Conservation (phyloP, 1,284 basidiomycete genomes). For the Ustilago hordei region DNA sequence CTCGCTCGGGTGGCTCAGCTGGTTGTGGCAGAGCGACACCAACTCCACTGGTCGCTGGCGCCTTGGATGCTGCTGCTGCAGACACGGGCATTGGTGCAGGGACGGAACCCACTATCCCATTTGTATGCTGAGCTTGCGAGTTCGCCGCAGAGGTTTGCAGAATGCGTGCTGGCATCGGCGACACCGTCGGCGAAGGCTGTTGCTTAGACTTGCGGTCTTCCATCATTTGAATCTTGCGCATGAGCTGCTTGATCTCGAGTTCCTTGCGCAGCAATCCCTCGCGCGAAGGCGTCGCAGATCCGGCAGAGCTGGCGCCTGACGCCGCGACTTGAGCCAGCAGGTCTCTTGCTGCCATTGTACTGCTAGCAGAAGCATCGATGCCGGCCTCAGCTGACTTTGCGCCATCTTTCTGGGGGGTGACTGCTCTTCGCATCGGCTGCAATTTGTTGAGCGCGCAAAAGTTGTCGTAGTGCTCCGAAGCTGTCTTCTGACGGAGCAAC, state of each 20-base stretch:
- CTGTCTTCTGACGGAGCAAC: slow-evolving; percentile 27
- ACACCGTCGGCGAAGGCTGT: slow-evolving; percentile 13
- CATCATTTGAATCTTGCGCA: slow-evolving; percentile 40
- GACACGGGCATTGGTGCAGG: not conserved
- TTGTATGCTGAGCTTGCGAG: not conserved
- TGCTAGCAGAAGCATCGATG: not conserved
- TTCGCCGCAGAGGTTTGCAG: not conserved
- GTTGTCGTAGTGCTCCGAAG: slow-evolving; percentile 32
- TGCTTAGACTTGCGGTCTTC: slow-evolving; percentile 42
- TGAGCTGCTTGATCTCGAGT: slow-evolving; percentile 48
- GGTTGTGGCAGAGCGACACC: not conserved
- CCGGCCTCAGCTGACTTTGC: not conserved
- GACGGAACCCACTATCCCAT: not conserved
- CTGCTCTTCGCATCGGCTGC: slow-evolving; percentile 6
- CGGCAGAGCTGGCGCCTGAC: not conserved
- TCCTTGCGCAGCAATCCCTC: slow-evolving; percentile 45
- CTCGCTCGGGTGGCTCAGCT: not conserved
- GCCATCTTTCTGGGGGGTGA: slow-evolving; percentile 10
- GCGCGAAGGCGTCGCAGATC: slow-evolving; percentile 27
- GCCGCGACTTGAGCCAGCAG: slow-evolving; percentile 18
- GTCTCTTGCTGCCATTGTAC: not conserved
- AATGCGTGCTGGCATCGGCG: slow-evolving; percentile 22
- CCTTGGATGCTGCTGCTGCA: not conserved
- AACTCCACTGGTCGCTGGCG: not conserved
- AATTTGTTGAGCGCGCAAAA: slow-evolving; percentile 37